These are phyloP conservation scores for Penicillium aurantiogriseum DNA, from an alignment of 2,329 filamentous ascomycete genomes.

Conservation along the genomic window DNA sequence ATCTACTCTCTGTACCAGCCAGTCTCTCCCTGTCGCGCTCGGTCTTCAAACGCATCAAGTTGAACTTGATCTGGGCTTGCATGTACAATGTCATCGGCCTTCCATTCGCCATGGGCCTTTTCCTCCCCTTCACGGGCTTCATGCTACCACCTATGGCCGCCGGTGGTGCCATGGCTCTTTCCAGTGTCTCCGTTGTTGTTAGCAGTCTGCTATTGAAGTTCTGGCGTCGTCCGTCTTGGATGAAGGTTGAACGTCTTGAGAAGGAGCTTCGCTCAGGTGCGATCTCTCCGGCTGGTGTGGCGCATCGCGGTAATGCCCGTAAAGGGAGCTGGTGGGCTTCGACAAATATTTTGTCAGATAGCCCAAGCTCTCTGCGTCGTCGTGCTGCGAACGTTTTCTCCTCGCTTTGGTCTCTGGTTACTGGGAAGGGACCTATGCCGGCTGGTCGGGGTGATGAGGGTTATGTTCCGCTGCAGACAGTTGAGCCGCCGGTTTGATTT, in stretches of 20 bases:
- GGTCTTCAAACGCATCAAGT: constrained; percentile 90
- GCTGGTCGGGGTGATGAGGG: constrained; percentile 35
- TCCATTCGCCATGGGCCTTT: constrained; percentile 95
- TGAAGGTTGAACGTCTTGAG: constrained; percentile 69
- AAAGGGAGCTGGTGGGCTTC: constrained; percentile 34
- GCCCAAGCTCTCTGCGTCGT: constrained; percentile 18
- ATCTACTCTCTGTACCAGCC: constrained; percentile 89
- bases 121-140: constrained; percentile 82
- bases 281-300: constrained; percentile 15
- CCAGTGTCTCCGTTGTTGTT: constrained; percentile 83
- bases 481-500: constrained; percentile 38
- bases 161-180: constrained; percentile 88
- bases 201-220: constrained; percentile 81
- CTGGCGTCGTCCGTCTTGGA: constrained; percentile 83
- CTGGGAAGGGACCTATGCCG: constrained; percentile 26
- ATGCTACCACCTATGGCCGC: constrained; percentile 88
- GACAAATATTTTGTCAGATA: constrained; percentile 25
- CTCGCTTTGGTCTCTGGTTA: constrained; percentile 31
- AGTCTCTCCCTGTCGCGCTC: constrained; percentile 75
- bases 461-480: constrained; percentile 48
- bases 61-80: constrained; percentile 91
- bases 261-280: constrained; percentile 48
- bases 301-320: constrained; percentile 12
- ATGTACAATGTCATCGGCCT: constrained; percentile 88
- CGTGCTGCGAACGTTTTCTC: constrained; percentile 20